Percentiles rank a stretch among this genome's conserved stretches.
Evolutionary conservation across 768 basidiomycete species (phyloP).

Genomic region (Amanita fuliginea): DNA sequence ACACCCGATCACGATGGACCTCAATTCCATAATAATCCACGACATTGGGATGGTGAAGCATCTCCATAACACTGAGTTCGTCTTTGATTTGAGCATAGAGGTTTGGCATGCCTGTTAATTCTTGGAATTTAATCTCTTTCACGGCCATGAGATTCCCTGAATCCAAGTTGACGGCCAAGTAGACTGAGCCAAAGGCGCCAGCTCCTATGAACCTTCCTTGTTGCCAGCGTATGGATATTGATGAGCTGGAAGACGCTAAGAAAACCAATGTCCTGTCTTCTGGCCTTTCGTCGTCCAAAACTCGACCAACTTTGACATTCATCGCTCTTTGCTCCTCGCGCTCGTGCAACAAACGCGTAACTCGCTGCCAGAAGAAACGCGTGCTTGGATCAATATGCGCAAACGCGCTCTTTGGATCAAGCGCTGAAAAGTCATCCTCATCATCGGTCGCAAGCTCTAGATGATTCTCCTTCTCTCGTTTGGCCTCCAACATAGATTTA

Average conservation of each 20-base stretch:
- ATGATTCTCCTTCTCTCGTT: constrained; percentile 80
- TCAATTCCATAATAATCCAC: constrained; percentile 99
- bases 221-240: constrained; percentile 95
- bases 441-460: constrained; percentile 41
- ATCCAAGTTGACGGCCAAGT: constrained; percentile 93
- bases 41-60: constrained; percentile 94
- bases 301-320: constrained; percentile 76
- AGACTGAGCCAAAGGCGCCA: constrained; percentile 99
- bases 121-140: constrained; percentile 97
- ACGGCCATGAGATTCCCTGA: constrained; percentile 96
- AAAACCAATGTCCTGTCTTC: constrained; percentile 93
- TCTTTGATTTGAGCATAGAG: constrained; percentile 91
- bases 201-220: constrained; percentile 97
- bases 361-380: constrained; percentile 69
- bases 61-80: constrained; percentile 95
- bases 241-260: constrained; percentile 91
- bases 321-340: constrained; percentile 58
- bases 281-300: constrained; percentile 85
- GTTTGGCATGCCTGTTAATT: constrained; percentile 77
- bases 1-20: constrained; percentile 96
- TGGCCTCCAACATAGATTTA: constrained; percentile 76
- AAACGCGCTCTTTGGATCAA: constrained; percentile 24
- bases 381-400: constrained; percentile 52
- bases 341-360: constrained; percentile 42
- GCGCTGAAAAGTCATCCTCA: constrained; percentile 38